Evolutionary conservation across 2,329 filamentous ascomycete genomes (phyloP).

Genomic region (Fusarium sp.): DNA sequence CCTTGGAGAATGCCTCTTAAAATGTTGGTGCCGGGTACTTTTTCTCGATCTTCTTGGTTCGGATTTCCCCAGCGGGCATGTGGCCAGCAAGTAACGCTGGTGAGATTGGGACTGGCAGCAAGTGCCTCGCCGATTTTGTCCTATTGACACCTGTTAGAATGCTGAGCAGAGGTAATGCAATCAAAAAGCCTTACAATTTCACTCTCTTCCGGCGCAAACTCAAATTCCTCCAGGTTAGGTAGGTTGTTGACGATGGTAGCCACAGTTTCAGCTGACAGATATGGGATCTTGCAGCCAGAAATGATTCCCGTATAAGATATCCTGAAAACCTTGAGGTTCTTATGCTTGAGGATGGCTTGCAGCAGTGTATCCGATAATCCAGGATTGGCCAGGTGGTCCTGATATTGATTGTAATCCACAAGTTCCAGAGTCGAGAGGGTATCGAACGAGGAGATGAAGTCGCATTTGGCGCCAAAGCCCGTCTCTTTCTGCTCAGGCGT

Average conservation of each 20-base stretch:
- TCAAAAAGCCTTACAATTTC: slow-evolving; percentile 12
- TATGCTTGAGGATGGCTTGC: slow-evolving; percentile 32
- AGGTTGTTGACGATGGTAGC: slow-evolving; percentile 21
- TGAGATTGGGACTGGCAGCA: slow-evolving; percentile 11
- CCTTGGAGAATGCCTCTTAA: background rate
- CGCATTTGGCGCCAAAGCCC: background rate
- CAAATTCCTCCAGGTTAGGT: slow-evolving; percentile 10
- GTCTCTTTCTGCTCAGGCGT: background rate
- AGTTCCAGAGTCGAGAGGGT: slow-evolving; percentile 21
- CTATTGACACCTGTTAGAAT: background rate
- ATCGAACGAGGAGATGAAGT: slow-evolving; percentile 32
- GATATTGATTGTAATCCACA: slow-evolving; percentile 1
- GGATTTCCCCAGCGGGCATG: background rate
- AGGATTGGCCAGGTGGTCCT: background rate
- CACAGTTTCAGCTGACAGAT: slow-evolving; percentile 19
- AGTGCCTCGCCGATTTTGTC: slow-evolving; percentile 17
- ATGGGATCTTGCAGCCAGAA: slow-evolving; percentile 3
- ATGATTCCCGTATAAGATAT: background rate
- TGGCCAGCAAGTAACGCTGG: slow-evolving; percentile 12
- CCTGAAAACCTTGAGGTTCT: slow-evolving; percentile 16
- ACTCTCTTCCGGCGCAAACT: slow-evolving; percentile 9
- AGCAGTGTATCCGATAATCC: slow-evolving; percentile 15
- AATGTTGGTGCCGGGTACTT: background rate
- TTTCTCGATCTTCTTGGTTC: background rate
- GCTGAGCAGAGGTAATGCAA: background rate